These are phyloP conservation scores for Hericium rajendrae DNA, from an alignment of 768 basidiomycete species.

Conservation along the genomic window DNA sequence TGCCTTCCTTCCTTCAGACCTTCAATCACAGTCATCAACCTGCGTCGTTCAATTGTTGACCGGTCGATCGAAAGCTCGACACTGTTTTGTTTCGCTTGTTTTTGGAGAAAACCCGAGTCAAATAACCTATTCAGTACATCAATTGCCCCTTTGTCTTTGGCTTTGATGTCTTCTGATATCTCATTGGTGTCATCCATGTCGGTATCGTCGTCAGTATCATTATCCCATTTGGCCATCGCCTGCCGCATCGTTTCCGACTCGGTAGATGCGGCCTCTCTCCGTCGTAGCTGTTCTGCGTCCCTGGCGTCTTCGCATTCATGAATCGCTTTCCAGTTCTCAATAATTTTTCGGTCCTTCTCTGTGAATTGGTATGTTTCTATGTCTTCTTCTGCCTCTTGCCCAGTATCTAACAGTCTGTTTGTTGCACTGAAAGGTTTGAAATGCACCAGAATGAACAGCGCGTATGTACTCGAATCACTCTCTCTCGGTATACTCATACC, in stretches of 20 bases:
- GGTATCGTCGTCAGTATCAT: too few relatives aligned
- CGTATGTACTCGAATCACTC: neutral
- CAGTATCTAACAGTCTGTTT: too few relatives aligned
- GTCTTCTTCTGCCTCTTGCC: neutral
- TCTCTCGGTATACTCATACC: slow-evolving; percentile 10
- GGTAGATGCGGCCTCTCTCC: too few relatives aligned
- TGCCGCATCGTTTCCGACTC: neutral
- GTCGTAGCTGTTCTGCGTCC: slow-evolving; percentile 22
- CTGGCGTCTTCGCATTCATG: slow-evolving; percentile 26
- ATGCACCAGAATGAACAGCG: slow-evolving; percentile 15
- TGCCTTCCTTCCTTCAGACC: too few relatives aligned
- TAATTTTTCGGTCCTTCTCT: slow-evolving; percentile 4
- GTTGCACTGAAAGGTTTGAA: slow-evolving; percentile 14
- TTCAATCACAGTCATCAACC: too few relatives aligned
- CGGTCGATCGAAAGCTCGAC: too few relatives aligned
- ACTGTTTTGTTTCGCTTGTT: too few relatives aligned
- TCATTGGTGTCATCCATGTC: neutral
- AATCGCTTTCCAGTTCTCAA: slow-evolving; percentile 25
- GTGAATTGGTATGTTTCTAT: neutral
- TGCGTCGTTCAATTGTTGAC: too few relatives aligned
- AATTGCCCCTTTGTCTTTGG: too few relatives aligned
- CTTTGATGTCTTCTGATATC: too few relatives aligned
- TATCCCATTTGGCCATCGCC: neutral
- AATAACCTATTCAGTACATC: too few relatives aligned
- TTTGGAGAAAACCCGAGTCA: too few relatives aligned